Evolutionary conservation across 306 rosid species (phyloP).

Genomic region (Cucurbita maxima): DNA sequence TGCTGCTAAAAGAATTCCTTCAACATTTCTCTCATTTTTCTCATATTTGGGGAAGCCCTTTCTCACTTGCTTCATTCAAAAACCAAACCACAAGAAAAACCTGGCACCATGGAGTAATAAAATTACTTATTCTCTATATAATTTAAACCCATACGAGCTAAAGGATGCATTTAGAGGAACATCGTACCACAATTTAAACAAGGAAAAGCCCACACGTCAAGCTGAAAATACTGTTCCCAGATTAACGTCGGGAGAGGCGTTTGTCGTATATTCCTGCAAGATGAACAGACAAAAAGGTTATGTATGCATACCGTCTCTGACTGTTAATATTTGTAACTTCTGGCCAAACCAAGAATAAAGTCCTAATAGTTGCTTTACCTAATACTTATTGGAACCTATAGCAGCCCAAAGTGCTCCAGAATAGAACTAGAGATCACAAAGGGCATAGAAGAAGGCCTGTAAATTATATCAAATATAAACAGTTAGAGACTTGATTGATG

Average conservation of each 20-base stretch:
- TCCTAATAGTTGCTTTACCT: slow-evolving; percentile 28
- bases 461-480: slow-evolving; percentile 24
- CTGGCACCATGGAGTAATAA: neutral
- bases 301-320: neutral
- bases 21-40: slow-evolving; percentile 4
- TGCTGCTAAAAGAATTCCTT: neutral
- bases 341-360: neutral
- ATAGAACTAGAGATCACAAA: slow-evolving; percentile 62
- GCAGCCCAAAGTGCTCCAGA: slow-evolving; percentile 86
- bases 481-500: slow-evolving; percentile 15
- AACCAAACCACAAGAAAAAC: slow-evolving; percentile 8
- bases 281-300: neutral
- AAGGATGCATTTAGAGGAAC: neutral
- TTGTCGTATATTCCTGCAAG: neutral
- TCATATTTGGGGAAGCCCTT: slow-evolving; percentile 6
- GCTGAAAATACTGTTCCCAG: slow-evolving; percentile 4
- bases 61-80: slow-evolving; percentile 5
- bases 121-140: neutral
- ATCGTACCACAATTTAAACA: slow-evolving; percentile 1
- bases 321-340: neutral
- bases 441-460: slow-evolving; percentile 73
- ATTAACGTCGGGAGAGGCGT: neutral
- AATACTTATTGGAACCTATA: slow-evolving; percentile 39
- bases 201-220: slow-evolving; percentile 9
- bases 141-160: neutral